Evolutionary conservation across 257 asterid genomes (phyloP).

Genomic region (Solanum appendiculatum): DNA sequence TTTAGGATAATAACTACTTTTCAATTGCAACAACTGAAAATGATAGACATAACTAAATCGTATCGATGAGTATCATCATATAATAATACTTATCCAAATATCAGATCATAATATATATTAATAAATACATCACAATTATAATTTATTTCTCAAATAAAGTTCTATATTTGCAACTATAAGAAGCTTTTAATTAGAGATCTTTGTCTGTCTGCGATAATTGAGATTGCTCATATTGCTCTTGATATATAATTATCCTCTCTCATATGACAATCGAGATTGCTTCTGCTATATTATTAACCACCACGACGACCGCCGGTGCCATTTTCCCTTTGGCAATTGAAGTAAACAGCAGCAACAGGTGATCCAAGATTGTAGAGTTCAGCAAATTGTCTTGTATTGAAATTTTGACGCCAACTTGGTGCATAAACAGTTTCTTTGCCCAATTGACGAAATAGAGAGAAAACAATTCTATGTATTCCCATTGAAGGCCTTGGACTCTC

Average conservation of each 20-base stretch:
- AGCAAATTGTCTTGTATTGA: background rate
- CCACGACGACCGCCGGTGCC: background rate
- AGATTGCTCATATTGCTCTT: background rate
- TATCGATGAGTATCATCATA: background rate
- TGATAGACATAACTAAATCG: too few relatives aligned
- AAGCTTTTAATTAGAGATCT: background rate
- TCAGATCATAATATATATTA: background rate
- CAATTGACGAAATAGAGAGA: background rate
- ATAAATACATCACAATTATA: background rate
- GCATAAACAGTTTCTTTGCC: background rate
- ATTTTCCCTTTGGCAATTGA: background rate
- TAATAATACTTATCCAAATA: background rate
- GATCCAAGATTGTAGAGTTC: background rate
- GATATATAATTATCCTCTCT: background rate
- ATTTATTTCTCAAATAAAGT: background rate
- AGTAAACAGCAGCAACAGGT: background rate
- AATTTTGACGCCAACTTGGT: background rate
- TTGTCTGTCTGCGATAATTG: background rate
- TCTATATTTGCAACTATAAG: background rate
- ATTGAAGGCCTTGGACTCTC: background rate
- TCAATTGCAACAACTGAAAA: too few relatives aligned
- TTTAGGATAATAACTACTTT: too few relatives aligned
- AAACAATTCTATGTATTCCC: background rate
- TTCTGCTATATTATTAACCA: background rate
- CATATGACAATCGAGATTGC: background rate